Conservation (phyloP, 139 green algal species). For the Dunaliella primolecta region DNA sequence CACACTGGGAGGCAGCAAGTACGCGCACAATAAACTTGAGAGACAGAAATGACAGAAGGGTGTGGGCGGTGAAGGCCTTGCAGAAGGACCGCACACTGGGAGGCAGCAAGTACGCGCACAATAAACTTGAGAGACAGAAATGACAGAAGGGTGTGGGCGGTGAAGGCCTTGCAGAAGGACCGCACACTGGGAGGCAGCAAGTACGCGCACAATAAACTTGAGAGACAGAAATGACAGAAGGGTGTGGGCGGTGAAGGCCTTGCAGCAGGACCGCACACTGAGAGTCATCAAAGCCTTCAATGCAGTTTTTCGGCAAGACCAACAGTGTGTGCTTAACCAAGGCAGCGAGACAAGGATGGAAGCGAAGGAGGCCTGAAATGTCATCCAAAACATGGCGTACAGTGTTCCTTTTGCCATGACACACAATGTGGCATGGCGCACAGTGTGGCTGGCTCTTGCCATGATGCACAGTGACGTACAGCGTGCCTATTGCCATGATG, state of each 20-base stretch:
- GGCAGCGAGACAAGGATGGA: too few relatives aligned
- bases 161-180: background rate
- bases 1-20: slow-evolving; percentile 34
- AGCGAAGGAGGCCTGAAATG: too few relatives aligned
- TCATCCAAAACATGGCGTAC: too few relatives aligned
- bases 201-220: background rate
- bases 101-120: background rate
- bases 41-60: background rate
- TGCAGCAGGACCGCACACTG: background rate
- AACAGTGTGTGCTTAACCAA: too few relatives aligned
- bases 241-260: background rate
- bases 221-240: background rate
- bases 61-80: background rate
- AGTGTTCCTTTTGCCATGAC: too few relatives aligned
- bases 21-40: background rate
- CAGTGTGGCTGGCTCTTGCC: too few relatives aligned
- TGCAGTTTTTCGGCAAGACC: too few relatives aligned
- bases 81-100: background rate
- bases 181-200: background rate
- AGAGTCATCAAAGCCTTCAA: background rate
- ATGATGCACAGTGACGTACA: too few relatives aligned
- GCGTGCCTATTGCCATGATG: too few relatives aligned
- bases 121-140: background rate
- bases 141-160: background rate
- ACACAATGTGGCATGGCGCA: too few relatives aligned